Evolutionary conservation across 305 asterid genomes (phyloP).

Genomic region (Fraxinus ornus): DNA sequence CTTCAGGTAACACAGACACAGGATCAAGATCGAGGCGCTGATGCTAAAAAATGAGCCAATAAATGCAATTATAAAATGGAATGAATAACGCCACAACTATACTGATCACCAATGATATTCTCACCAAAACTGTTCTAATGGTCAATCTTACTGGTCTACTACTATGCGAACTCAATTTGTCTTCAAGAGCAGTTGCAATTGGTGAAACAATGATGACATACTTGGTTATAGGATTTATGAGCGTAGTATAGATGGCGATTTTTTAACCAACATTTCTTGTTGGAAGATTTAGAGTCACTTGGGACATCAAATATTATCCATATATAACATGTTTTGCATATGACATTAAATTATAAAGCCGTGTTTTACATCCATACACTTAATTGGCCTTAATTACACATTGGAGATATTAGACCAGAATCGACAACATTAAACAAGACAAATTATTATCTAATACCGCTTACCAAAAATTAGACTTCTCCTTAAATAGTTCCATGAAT

Average conservation of each 20-base stretch:
- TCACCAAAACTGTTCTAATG: constrained; percentile 24
- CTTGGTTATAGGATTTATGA: too few species aligned
- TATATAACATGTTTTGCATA: neutral
- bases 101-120: neutral
- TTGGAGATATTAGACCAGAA: too few species aligned
- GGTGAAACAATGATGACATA: too few species aligned
- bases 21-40: constrained; percentile 28
- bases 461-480: too few species aligned
- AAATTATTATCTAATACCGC: too few species aligned
- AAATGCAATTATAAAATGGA: constrained; percentile 34
- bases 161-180: neutral
- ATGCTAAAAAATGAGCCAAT: constrained; percentile 27
- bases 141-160: constrained; percentile 5
- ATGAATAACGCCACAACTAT: constrained; percentile 19
- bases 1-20: constrained; percentile 38
- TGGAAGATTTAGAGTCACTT: constrained; percentile 40
- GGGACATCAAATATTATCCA: constrained; percentile 11
- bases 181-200: constrained; percentile 3
- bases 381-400: too few species aligned
- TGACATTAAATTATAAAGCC: neutral
- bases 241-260: too few species aligned
- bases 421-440: too few species aligned
- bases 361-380: too few species aligned
- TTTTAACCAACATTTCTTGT: neutral
- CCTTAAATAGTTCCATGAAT: neutral